Base-by-base conservation (phyloP, 148 eudicot genomes). In the Camellia granthamiana region DNA sequence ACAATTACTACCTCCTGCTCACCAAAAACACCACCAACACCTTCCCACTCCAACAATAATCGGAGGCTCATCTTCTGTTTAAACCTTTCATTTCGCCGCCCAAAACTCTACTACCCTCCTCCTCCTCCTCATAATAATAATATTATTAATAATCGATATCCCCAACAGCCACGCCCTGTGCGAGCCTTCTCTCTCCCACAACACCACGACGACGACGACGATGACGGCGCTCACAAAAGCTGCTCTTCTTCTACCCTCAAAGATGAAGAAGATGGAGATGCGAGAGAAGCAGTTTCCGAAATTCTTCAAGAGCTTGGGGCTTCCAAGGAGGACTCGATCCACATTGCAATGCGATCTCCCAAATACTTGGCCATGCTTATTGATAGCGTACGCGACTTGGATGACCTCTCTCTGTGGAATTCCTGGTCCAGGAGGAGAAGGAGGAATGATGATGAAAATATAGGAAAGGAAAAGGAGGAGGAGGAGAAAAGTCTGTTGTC, bases 341-440 rank as follows among this genome's bases (percentile, higher is more conserved):
- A 78, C 21, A 90, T 94, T 15, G 91, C 90, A 1, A 46, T 79
- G 18, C 88, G 85, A 6, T 83, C 86, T 67, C 89, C 89, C 21
- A 86, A 85, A 8, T 94, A 94, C 77, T 75, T 84, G 60, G 77
- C 86, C 69, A 90, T 90, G 97, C 84, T 94, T 78, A 82, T 87
- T 61, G 92, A 88, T 7, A 74, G 84, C 30, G 97, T 93, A 23
- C 72, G 74, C 77, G 95, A 93, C 16, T 80, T 92, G 77, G 94
- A 94, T 56, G 94, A 86, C 78, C 81, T 78, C 47, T 76, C 83
- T 16, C 73, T 87, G 30, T 85, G 91, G 91, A 59, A 59, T 54
- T 83, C 89, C 19, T 86, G 87, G 90, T 61, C 69, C 51, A 42
- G 16, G 38, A 16, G 52, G 30, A 41, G 19, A 10, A 12, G 5